Conservation (phyloP, 148 eudicot genomes). For the Vaccinium macrocarpon region DNA sequence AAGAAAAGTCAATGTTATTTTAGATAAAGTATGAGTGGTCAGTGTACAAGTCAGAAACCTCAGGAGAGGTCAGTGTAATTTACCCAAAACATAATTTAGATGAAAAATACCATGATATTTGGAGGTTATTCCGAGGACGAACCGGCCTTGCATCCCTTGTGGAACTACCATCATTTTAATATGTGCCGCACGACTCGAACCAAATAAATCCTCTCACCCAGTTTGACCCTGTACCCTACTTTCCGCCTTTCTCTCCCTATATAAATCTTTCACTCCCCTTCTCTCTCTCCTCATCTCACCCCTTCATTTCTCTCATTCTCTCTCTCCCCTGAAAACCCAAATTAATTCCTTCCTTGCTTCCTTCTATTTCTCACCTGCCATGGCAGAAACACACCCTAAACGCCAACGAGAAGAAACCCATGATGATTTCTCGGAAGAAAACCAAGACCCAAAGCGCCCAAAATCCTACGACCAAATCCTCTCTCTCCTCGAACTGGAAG, state of each 20-base stretch:
- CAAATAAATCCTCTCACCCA: background rate
- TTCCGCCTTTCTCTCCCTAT: background rate
- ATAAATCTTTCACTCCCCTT: background rate
- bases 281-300: constrained; percentile 11
- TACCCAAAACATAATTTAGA: too few relatives aligned
- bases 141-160: too few relatives aligned
- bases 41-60: too few relatives aligned
- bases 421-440: background rate
- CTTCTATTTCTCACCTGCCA: constrained; percentile 7
- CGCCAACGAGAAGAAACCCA: constrained; percentile 32
- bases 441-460: constrained; percentile 38
- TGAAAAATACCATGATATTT: too few relatives aligned
- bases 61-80: too few relatives aligned
- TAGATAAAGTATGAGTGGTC: too few relatives aligned
- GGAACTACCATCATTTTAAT: too few relatives aligned
- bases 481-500: constrained; percentile 62
- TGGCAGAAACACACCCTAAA: constrained; percentile 42
- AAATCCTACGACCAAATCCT: constrained; percentile 51
- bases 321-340: background rate
- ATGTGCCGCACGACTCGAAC: too few relatives aligned
- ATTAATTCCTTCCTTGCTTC: background rate
- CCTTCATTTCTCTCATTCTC: constrained; percentile 24
- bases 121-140: too few relatives aligned
- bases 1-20: too few relatives aligned
- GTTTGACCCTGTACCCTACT: background rate